Evolutionary conservation across 108 stramenopile species (phyloP).

Genomic region (Stephanodiscus minutulus): DNA sequence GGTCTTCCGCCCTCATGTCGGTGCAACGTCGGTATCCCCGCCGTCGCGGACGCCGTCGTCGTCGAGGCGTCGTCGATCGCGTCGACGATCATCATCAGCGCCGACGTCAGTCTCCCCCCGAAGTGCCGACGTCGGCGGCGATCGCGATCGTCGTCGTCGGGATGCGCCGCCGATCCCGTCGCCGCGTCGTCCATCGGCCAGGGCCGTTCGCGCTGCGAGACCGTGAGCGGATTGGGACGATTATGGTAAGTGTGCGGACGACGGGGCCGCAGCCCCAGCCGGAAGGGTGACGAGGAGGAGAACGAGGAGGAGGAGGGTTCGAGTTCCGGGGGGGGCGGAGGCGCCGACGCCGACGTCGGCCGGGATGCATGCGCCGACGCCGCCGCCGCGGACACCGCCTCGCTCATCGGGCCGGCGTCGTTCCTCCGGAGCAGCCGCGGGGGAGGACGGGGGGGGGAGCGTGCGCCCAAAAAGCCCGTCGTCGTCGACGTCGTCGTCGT

Average conservation of each 20-base stretch:
- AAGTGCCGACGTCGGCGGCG: not conserved
- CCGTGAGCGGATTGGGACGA: no score
- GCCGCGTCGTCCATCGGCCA: not conserved
- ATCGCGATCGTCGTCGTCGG: not conserved
- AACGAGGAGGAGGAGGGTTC: not conserved
- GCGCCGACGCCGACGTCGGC: not conserved
- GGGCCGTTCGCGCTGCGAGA: not conserved
- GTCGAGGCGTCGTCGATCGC: conserved; percentile 25
- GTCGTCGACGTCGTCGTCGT: conserved; percentile 11
- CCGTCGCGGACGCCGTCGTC: conserved; percentile 2
- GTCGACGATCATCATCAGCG: conserved; percentile 36
- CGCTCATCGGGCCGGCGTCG: no score
- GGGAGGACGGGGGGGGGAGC: not conserved
- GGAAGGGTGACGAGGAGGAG: conserved; percentile 36
- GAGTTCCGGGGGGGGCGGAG: not conserved
- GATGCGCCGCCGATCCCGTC: no score
- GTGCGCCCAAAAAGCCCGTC: not conserved
- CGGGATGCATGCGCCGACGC: not conserved
- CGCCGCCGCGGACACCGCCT: not conserved
- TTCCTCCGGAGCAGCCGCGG: no score
- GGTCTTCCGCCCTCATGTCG: no score
- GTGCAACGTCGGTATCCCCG: conserved; percentile 37
- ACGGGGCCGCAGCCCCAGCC: conserved; percentile 30
- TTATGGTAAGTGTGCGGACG: not conserved
- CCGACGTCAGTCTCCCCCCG: conserved; percentile 32